Evolutionary conservation across 306 rosid species (phyloP), one percentile per base, ranked within the genome.

Genomic region (Vachellia pachyceras): DNA sequence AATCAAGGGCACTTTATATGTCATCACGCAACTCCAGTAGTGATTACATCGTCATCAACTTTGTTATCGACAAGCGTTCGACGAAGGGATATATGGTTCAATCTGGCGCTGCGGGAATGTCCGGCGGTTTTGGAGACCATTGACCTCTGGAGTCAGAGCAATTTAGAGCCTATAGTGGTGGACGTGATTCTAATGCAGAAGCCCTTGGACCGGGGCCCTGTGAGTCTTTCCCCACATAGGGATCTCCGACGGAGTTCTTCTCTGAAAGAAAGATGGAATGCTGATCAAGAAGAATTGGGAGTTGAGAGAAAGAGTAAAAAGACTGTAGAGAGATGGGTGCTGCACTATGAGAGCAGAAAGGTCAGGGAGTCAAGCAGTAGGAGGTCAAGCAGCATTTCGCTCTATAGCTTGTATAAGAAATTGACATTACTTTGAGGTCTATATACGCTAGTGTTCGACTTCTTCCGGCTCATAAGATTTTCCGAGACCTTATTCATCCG

Each of bases 21-120:
- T 94, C 95, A 18, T 92, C 97, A 8, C 90, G 90, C 15, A 88
- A 91, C 87, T 91, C 64, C 10, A 85, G 81, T 5, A 91, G 92
- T 17, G 91, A 90, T 50, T 92, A 95, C 95, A 0, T 93, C 92
- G 2, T 91, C 97, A 0, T 54, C 61, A 0, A 89, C 97, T 8
- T 83, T 93, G 0, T 88, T 95, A 10, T 88, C 97, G 1, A 89
- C 97, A 0, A 90, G 97, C 50, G 92, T 91, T 87, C 78, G 90
- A 85, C 92, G 90, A 2, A 90, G 95, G 89, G 97, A 95, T 75
- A 92, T 89, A 81, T 91, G 97, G 97, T 95, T 95, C 80, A 92
- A 92, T 89, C 84, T 92, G 72, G 92, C 97, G 0, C 85, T 91
- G 5, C 82, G 92, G 73, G 95, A 91, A 76, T 90, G 97, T 78